Evolutionary conservation across 345 rosid genomes (phyloP).

Genomic region (Noccaea caerulescens): DNA sequence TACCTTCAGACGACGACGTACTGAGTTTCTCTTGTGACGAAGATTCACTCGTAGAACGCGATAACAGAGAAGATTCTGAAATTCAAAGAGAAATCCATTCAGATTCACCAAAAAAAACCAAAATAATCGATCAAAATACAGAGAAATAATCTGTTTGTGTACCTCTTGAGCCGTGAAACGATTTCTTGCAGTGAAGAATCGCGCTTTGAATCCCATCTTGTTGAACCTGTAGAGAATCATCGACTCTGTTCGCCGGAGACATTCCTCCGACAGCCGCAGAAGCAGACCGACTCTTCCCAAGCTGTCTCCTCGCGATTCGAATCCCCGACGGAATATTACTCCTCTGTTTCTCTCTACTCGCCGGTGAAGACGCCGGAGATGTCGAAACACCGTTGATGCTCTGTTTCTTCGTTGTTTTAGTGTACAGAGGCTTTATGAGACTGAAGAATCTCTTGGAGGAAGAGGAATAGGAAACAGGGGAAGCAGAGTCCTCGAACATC

Average conservation of each 20-base stretch:
- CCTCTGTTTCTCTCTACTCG: slow-evolving; percentile 53
- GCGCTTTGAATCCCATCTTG: slow-evolving; percentile 96
- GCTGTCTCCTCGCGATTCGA: slow-evolving; percentile 49
- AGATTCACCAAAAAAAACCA: neutral
- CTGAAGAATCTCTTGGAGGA: slow-evolving; percentile 61
- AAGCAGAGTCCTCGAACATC: slow-evolving; percentile 27
- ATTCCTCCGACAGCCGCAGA: slow-evolving; percentile 51
- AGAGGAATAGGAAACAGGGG: slow-evolving; percentile 23
- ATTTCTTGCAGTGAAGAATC: slow-evolving; percentile 92
- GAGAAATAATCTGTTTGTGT: neutral
- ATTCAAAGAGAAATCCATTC: neutral
- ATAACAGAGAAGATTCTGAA: slow-evolving; percentile 52
- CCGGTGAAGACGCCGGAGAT: slow-evolving; percentile 59
- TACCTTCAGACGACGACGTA: slow-evolving; percentile 57
- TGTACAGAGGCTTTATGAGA: slow-evolving; percentile 72
- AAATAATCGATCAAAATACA: neutral
- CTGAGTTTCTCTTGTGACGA: slow-evolving; percentile 53
- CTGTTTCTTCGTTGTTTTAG: slow-evolving; percentile 52
- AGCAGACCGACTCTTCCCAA: slow-evolving; percentile 80
- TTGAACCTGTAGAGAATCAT: slow-evolving; percentile 80
- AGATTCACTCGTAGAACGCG: slow-evolving; percentile 52
- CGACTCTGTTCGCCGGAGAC: slow-evolving; percentile 73
- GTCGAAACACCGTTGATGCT: slow-evolving; percentile 10
- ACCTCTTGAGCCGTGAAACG: slow-evolving; percentile 67
- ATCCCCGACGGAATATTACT: slow-evolving; percentile 57